Base-by-base conservation (phyloP, 1,284 basidiomycete genomes). In the Austroboletus novae-zelandiae region DNA sequence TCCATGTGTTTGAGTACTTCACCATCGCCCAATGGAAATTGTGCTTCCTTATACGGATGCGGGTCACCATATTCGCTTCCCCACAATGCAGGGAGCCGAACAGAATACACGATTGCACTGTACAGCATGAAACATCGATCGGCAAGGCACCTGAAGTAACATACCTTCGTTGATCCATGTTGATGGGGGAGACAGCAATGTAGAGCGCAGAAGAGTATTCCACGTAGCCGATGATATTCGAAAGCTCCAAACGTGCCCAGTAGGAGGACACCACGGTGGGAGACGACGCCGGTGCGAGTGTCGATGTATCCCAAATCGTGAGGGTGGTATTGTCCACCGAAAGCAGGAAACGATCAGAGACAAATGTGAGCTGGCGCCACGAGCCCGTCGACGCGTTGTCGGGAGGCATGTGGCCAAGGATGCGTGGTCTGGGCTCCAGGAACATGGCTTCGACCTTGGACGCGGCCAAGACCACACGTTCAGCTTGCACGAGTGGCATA, bases 341-440 rank as follows among this genome's bases (percentile, higher is more conserved):
- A 25, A 67, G 52, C 3, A 66, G 30, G 40, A 67, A 60, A 3
- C 57, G 53, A 37, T 64, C 59, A 4, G 53, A 52, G 11, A 64
- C 40, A n/a, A 67, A 66, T 1, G 50, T 20, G 32, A 63, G 48
- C 27, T 49, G 40, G 37, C 43, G 47, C 57, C 43, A 50, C 18
- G 58, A 45, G 48, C 20, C 43, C 14, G 47, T 31, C 7, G 55
- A 27, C 7, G 45, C 2, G 27, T 20, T 47, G 23, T 32, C 11
- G 34, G 48, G 41, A 27, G 40, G 31, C 13, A 58, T 48, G 23
- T 41, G 25, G 32, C 47, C 20, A 23, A 23, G 20, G 20, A 30
- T n/a, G 39, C 3, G 15, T 8, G 43, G 37, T 46, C 47, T 54
- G 27, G 32, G 45, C 17, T 45, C 27, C 14, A 62, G 37, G 31